Percentiles rank a stretch among this genome's conserved stretches.
Evolutionary conservation across 345 rosid genomes (phyloP).

Genomic region (Balakata baccata): DNA sequence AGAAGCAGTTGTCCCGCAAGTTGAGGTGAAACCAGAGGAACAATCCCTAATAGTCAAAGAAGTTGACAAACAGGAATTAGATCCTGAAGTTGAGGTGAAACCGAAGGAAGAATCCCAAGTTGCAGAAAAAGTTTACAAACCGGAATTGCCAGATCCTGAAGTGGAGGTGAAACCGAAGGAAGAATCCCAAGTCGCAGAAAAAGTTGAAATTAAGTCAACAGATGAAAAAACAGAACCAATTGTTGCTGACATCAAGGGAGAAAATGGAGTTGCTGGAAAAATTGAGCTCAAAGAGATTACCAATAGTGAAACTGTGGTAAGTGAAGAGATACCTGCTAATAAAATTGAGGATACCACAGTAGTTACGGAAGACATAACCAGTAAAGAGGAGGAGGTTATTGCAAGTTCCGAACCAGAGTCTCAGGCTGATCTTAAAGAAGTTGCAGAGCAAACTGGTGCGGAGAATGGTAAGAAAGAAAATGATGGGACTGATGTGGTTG

Average conservation of each 20-base stretch:
- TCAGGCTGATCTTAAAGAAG: background rate
- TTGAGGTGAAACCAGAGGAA: background rate
- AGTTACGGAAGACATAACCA: conserved; percentile 8
- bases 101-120: conserved; percentile 6
- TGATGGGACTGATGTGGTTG: conserved; percentile 4
- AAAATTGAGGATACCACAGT: conserved; percentile 1
- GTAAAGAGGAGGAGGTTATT: background rate
- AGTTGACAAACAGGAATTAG: background rate
- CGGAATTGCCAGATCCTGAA: background rate
- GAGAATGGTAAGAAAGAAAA: conserved; percentile 3
- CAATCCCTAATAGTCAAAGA: background rate
- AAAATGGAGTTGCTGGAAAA: background rate
- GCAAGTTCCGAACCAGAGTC: background rate
- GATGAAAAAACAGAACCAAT: conserved; percentile 4
- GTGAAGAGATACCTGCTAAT: background rate
- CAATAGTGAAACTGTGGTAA: conserved; percentile 1
- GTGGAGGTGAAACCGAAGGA: conserved; percentile 4
- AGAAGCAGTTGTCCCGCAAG: background rate
- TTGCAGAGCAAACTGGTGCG: background rate
- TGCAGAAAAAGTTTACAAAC: background rate
- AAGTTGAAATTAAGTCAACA: background rate
- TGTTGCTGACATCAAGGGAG: background rate
- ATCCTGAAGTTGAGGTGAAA: background rate
- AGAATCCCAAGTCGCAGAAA: conserved; percentile 7
- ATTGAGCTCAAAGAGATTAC: conserved; percentile 15